phyloP scores from a whole-genome alignment of 2,329 filamentous ascomycete genomes.

The Diaporthe citri region DNA sequence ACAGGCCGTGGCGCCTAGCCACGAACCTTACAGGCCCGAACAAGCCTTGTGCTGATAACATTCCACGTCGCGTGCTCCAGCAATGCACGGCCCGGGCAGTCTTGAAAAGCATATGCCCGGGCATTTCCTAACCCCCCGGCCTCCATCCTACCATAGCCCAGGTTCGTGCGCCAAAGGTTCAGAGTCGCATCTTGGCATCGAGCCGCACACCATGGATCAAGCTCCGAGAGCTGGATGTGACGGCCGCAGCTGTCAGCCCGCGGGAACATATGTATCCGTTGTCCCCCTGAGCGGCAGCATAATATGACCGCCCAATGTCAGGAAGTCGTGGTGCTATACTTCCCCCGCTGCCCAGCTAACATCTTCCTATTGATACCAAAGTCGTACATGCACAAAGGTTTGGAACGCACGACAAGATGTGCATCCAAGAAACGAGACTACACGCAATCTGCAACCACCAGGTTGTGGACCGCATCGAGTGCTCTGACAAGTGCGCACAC shows the following conservation, averaged over 20 bases:
- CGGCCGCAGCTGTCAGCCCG: conserved; percentile 31
- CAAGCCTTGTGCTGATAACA: neutral
- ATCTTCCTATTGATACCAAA: neutral
- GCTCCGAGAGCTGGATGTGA: conserved; percentile 26
- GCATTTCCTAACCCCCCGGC: neutral
- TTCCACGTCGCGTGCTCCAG: neutral
- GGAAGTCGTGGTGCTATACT: neutral
- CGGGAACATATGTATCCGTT: conserved; percentile 22
- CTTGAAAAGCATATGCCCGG: conserved; percentile 11
- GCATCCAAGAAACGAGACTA: conserved; percentile 37
- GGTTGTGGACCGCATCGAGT: conserved; percentile 29
- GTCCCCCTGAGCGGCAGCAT: neutral
- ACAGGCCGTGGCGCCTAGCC: conserved; percentile 15
- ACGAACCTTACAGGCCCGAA: neutral
- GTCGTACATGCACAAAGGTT: neutral
- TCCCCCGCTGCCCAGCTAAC: neutral
- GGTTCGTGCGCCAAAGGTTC: conserved; percentile 19
- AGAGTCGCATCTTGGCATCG: conserved; percentile 23
- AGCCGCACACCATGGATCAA: conserved; percentile 27
- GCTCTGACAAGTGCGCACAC: conserved; percentile 32
- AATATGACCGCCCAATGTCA: neutral
- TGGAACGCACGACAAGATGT: conserved; percentile 29
- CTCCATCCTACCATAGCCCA: neutral
- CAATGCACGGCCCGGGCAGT: conserved; percentile 7
- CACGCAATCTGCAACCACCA: conserved; percentile 38